Evolutionary conservation across 495 filamentous ascomycete species (phyloP).

Genomic region (Niebla homalea): DNA sequence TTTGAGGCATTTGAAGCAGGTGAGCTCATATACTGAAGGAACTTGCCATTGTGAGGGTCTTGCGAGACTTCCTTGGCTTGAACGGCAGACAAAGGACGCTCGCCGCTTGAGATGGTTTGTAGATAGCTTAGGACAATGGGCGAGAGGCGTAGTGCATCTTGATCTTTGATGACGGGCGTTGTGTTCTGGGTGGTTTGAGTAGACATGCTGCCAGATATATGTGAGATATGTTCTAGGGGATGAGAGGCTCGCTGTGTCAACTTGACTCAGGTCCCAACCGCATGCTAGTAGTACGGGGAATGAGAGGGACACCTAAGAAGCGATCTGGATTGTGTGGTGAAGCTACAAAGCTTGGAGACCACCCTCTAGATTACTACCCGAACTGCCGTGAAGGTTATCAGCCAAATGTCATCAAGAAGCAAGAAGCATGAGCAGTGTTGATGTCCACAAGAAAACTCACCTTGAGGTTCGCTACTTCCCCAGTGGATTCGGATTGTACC

Average conservation of each 20-base stretch:
- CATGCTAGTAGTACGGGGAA: too few species aligned
- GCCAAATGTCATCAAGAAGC: too few species aligned
- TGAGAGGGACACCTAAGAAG: too few species aligned
- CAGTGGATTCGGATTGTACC: too few species aligned
- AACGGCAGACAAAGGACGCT: constrained; percentile 3
- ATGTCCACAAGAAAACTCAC: too few species aligned
- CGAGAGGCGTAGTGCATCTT: constrained; percentile 3
- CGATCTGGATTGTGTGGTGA: too few species aligned
- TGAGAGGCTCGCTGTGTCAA: neutral
- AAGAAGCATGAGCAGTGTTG: too few species aligned
- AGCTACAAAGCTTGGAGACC: too few species aligned
- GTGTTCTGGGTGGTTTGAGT: neutral
- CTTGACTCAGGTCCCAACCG: neutral
- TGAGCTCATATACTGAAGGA: constrained; percentile 50
- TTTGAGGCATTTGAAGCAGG: constrained; percentile 31
- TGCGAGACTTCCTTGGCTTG: constrained; percentile 9
- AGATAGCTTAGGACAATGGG: constrained; percentile 11
- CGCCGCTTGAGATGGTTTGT: constrained; percentile 8
- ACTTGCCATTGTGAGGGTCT: constrained; percentile 22
- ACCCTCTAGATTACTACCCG: too few species aligned
- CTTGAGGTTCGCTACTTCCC: too few species aligned
- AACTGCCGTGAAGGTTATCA: too few species aligned
- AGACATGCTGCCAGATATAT: neutral
- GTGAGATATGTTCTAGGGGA: neutral
- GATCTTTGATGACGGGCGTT: too few species aligned